Evolutionary conservation across 176 grass and related monocot species (phyloP).

Genomic region (Rhynchospora breviuscula): DNA sequence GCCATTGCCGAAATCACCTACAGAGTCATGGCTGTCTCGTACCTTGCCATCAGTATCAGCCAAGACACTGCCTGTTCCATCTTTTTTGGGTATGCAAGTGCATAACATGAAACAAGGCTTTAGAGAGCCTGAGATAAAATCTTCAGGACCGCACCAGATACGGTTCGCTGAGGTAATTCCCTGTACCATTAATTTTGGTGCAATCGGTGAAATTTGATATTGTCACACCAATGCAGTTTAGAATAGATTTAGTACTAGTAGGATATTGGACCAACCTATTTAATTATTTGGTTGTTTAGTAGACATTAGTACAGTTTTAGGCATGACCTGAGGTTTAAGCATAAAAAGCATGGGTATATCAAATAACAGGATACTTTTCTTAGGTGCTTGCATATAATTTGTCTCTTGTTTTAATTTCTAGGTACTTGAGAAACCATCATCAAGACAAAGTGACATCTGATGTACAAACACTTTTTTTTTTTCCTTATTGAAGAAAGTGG

Average conservation of each 20-base stretch:
- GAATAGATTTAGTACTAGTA: background rate
- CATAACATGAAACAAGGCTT: constrained; percentile 65
- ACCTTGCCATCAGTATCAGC: constrained; percentile 56
- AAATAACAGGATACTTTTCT: background rate
- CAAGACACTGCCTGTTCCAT: constrained; percentile 48
- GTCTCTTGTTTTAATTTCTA: background rate
- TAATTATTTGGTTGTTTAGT: background rate
- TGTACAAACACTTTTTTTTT: background rate
- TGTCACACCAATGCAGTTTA: background rate
- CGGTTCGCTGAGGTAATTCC: constrained; percentile 72
- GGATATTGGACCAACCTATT: background rate
- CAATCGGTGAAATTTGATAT: background rate
- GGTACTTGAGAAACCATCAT: constrained; percentile 12
- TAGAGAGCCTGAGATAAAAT: constrained; percentile 48
- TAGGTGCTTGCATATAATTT: background rate
- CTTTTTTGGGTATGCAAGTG: constrained; percentile 86
- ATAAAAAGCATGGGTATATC: background rate
- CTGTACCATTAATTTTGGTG: background rate
- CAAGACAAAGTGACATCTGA: background rate
- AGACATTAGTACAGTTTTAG: background rate
- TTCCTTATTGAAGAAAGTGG: background rate
- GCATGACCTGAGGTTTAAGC: background rate
- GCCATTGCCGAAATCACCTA: constrained; percentile 83
- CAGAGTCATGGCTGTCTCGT: constrained; percentile 94
- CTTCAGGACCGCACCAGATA: constrained; percentile 42